Percentiles rank a stretch among this genome's conserved stretches.
Conservation (phyloP, 2,329 filamentous ascomycete species). For the Fusarium annulatum region DNA sequence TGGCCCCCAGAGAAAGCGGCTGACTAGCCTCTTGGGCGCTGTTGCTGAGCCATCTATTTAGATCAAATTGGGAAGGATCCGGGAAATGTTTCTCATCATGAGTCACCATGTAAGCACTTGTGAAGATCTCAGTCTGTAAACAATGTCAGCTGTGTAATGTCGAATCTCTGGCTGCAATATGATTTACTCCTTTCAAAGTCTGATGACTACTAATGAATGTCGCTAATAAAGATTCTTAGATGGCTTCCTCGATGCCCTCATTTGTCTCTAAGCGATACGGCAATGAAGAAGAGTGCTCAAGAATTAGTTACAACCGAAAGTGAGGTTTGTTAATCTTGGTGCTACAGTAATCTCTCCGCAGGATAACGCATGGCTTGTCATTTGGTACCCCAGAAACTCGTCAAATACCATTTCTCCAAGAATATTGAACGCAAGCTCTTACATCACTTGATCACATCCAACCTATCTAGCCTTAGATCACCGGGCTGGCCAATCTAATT, state of each 20-base stretch:
- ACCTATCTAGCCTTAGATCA: background rate
- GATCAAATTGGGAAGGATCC: background rate
- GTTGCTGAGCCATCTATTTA: background rate
- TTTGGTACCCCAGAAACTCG: too few species aligned
- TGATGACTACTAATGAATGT: too few species aligned
- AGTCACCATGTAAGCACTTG: background rate
- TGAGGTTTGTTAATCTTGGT: background rate
- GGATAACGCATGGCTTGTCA: too few species aligned
- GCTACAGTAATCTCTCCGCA: rapidly evolving
- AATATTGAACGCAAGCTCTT: background rate
- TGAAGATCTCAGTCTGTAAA: background rate
- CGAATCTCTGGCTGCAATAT: too few species aligned
- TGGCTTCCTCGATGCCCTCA: background rate
- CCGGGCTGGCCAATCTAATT: background rate
- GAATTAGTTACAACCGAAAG: rapidly evolving
- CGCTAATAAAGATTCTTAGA: too few species aligned
- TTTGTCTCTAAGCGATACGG: background rate
- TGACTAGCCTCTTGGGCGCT: rapidly evolving
- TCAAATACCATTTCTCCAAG: background rate
- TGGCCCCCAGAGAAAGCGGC: background rate
- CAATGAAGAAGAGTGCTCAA: background rate
- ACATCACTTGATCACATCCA: background rate
- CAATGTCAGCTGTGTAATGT: rapidly evolving
- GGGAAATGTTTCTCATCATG: background rate
- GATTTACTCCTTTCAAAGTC: too few species aligned